These are phyloP conservation scores for Kernera saxatilis DNA, from an alignment of 345 rosid species.

Conservation along the genomic window DNA sequence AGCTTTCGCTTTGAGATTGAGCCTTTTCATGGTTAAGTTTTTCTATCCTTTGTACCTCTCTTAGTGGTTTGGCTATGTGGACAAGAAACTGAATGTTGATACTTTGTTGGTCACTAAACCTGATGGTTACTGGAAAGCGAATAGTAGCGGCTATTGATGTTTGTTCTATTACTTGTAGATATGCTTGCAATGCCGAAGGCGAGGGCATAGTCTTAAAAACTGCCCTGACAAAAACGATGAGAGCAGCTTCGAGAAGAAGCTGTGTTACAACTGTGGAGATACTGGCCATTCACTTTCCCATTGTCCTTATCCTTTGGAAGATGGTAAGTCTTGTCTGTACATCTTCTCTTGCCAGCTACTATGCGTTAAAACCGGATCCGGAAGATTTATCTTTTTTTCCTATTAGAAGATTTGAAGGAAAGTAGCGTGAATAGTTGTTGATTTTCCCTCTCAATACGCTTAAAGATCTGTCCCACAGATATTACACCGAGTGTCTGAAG, in stretches of 20 bases:
- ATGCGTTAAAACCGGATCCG: too few relatives aligned
- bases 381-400: too few relatives aligned
- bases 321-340: constrained; percentile 41
- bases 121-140: not conserved
- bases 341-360: not conserved
- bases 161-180: constrained; percentile 43
- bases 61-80: not conserved
- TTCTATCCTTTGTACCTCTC: not conserved
- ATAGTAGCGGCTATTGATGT: not conserved
- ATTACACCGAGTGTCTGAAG: not conserved
- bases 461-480: not conserved
- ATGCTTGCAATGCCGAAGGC: constrained; percentile 72
- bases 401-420: not conserved
- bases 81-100: not conserved
- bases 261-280: constrained; percentile 87
- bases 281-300: constrained; percentile 72
- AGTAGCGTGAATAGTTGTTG: not conserved
- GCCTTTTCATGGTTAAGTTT: not conserved
- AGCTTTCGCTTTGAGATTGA: not conserved
- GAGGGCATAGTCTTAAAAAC: constrained; percentile 85
- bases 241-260: constrained; percentile 44
- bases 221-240: constrained; percentile 66
- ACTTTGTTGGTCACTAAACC: not conserved
- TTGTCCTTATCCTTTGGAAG: constrained; percentile 70
- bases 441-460: not conserved